Conservation (phyloP, 345 rosid species). For the Melaleuca quinquenervia region DNA sequence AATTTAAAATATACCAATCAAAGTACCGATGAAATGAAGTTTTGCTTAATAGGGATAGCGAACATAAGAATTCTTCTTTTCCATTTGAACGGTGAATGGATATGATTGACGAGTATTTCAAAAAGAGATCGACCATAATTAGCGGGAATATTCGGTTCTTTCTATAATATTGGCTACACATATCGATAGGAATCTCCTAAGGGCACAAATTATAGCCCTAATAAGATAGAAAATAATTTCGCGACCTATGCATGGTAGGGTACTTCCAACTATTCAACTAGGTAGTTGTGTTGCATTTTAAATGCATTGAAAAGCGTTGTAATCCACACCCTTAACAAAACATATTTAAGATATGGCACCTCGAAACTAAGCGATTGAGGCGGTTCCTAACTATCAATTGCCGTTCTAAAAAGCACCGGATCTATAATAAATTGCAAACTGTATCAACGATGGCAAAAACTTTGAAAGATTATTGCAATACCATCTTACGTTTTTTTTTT, state of each 20-base stretch:
- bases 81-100: not conserved
- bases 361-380: not conserved
- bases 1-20: too few species aligned
- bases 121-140: not conserved
- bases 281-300: fast-evolving
- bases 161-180: too few species aligned
- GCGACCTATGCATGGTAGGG: too few species aligned
- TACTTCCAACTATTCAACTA: not conserved
- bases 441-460: too few species aligned
- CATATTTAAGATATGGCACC: not conserved
- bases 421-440: too few species aligned
- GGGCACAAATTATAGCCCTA: not conserved
- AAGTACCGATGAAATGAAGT: too few species aligned
- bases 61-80: not conserved
- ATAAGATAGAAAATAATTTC: not conserved
- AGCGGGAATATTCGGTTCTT: not conserved
- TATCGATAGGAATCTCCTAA: not conserved
- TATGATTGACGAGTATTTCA: not conserved
- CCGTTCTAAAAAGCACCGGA: too few species aligned
- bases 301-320: not conserved
- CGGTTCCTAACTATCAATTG: not conserved
- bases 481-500: too few species aligned
- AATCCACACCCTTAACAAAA: not conserved
- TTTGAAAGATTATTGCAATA: too few species aligned
- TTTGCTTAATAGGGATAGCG: too few species aligned